These are phyloP conservation scores for Yamagishiella unicocca DNA, from an alignment of 139 green algal genomes.

Conservation along the genomic window DNA sequence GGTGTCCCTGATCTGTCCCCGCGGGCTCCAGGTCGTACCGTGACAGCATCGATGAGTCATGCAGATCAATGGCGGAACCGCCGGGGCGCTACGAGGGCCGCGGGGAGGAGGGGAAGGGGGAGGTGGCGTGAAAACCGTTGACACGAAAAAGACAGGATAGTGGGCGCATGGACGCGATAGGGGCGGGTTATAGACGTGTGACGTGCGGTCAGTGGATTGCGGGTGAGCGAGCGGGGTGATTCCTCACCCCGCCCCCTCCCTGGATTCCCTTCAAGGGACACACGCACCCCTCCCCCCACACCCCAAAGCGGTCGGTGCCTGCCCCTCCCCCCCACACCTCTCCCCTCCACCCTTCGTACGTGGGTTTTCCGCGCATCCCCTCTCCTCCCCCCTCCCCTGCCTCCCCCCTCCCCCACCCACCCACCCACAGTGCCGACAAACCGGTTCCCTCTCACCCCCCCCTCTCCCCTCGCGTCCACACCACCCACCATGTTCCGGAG, in stretches of 20 bases:
- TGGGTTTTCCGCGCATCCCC: too few relatives aligned
- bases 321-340: too few relatives aligned
- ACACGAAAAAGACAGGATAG: too few relatives aligned
- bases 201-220: too few relatives aligned
- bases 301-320: too few relatives aligned
- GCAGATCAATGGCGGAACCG: not conserved
- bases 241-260: too few relatives aligned
- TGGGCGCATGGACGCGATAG: too few relatives aligned
- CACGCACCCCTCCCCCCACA: too few relatives aligned
- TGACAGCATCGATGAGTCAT: not conserved
- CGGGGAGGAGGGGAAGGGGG: not conserved
- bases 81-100: not conserved
- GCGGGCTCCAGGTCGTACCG: not conserved
- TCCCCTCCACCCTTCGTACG: too few relatives aligned
- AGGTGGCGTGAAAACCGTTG: not conserved
- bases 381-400: not conserved
- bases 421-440: not conserved
- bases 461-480: not conserved
- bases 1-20: not conserved
- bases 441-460: not conserved
- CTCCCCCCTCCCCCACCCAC: not conserved
- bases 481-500: constrained; percentile 1
- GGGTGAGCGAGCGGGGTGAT: too few relatives aligned
- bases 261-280: too few relatives aligned
- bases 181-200: too few relatives aligned